Conservation (phyloP, 2,329 filamentous ascomycete genomes). For the Monilinia aucupariae region DNA sequence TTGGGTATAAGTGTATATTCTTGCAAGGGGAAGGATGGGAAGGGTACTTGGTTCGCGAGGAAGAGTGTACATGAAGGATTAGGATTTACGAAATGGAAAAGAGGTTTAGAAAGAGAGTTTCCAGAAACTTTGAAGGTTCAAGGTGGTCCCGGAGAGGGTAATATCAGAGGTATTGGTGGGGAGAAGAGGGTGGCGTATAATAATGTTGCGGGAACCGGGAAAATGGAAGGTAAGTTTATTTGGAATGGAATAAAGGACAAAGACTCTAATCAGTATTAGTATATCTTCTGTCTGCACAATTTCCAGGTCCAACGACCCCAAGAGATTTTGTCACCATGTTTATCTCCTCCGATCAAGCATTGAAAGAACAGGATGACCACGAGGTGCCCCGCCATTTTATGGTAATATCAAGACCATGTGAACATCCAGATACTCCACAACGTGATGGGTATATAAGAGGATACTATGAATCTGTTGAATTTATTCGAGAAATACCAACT, state of each 20-base stretch:
- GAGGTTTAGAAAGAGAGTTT: constrained; percentile 74
- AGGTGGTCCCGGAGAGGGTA: constrained; percentile 64
- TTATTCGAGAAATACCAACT: constrained; percentile 76
- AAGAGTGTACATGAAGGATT: constrained; percentile 76
- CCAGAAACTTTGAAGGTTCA: constrained; percentile 67
- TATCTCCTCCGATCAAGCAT: constrained; percentile 51
- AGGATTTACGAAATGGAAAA: constrained; percentile 71
- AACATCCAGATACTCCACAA: constrained; percentile 66
- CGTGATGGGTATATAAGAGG: constrained; percentile 73
- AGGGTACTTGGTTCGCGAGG: constrained; percentile 84
- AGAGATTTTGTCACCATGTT: constrained; percentile 82
- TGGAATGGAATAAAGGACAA: background rate
- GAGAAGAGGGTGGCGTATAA: constrained; percentile 66
- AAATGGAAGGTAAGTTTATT: constrained; percentile 51
- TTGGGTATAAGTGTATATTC: constrained; percentile 75
- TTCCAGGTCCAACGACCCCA: constrained; percentile 81
- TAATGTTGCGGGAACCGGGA: constrained; percentile 50
- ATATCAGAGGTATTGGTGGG: constrained; percentile 78
- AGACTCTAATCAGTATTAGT: constrained; percentile 44
- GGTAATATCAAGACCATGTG: constrained; percentile 79
- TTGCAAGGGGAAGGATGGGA: constrained; percentile 69
- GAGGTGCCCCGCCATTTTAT: constrained; percentile 65
- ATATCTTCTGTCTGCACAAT: constrained; percentile 81
- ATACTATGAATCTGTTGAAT: constrained; percentile 84
- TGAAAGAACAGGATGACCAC: constrained; percentile 26